Evolutionary conservation across 345 rosid species (phyloP), one percentile per base, ranked within the genome.

Genomic region (Gossypium turneri): DNA sequence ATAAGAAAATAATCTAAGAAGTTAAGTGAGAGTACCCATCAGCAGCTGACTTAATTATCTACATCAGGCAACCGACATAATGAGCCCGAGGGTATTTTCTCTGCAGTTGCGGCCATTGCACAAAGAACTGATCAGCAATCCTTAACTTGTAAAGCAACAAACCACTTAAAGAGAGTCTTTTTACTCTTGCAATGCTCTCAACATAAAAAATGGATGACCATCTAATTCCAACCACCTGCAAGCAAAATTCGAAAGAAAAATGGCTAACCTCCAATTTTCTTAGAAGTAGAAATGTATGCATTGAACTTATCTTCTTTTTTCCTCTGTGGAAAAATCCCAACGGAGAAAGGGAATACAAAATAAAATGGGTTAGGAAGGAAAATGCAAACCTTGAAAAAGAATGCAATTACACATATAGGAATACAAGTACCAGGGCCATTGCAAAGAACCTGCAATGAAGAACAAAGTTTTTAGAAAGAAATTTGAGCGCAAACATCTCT

Each of bases 361-460:
- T 8, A 0, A n/a, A 44, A 11, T 19, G 50, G 64, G n/a, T 17
- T 12, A 17, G 43, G 67, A 55, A 67, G 73, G 41, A 76, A 61
- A 64, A 12, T 44, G 65, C 76, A 27, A 60, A 93, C 98, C 97
- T 93, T 95, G 81, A 95, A 86, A 66, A 87, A 47, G 81, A 90
- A 90, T 20, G 98, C 93, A 52, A 93, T 93, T 52, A 73, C 61
- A 48, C 97, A 91, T 7, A 93, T 83, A 79, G 99, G 97, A 79
- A 93, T 80, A 79, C 99, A 95, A 6, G 99, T 92, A 76, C 97
- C 97, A 17, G 99, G 98, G 79, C 98, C 98, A 81, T 95, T 93
- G 84, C 99, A 95, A 74, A 91, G 91, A 75, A 95, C 82, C 98
- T 90, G 77, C 45, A 67, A 29, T 68, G 48, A 67, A 75, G 41